phyloP scores from a whole-genome alignment of 1,284 basidiomycete genomes.

The Microbotryum intermedium region DNA sequence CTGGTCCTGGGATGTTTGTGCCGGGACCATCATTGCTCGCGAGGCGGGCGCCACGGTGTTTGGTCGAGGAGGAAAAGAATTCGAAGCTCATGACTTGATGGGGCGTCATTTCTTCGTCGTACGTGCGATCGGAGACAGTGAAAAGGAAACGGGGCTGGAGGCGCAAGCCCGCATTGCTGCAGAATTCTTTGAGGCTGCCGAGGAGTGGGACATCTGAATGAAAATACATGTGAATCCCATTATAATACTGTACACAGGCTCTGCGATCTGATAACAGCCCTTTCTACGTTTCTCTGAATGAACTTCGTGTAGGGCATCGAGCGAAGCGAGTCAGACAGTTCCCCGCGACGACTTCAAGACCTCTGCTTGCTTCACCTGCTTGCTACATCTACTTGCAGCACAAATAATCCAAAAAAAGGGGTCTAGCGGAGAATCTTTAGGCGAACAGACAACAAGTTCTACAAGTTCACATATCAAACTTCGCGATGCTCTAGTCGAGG shows the following conservation, averaged over 20 bases:
- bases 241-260: not conserved
- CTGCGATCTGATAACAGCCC: no score
- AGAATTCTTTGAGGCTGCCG: constrained; percentile 74
- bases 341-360: no score
- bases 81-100: constrained; percentile 29
- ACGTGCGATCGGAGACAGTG: constrained; percentile 27
- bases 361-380: no score
- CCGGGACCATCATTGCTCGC: constrained; percentile 83
- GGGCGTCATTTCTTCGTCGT: constrained; percentile 35
- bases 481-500: no score
- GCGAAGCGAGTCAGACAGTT: no score
- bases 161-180: constrained; percentile 70
- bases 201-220: constrained; percentile 51
- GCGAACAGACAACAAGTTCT: no score
- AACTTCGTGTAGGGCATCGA: no score
- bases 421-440: no score
- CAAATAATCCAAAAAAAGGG: no score
- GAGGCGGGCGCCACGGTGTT: constrained; percentile 77
- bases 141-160: constrained; percentile 53
- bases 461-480: no score
- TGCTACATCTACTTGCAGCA: no score
- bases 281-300: no score
- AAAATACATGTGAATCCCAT: constrained; percentile 11
- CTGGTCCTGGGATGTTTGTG: constrained; percentile 53
- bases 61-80: constrained; percentile 37